Conservation (phyloP, 139 green algal genomes). For the Tetraselmis striata region DNA sequence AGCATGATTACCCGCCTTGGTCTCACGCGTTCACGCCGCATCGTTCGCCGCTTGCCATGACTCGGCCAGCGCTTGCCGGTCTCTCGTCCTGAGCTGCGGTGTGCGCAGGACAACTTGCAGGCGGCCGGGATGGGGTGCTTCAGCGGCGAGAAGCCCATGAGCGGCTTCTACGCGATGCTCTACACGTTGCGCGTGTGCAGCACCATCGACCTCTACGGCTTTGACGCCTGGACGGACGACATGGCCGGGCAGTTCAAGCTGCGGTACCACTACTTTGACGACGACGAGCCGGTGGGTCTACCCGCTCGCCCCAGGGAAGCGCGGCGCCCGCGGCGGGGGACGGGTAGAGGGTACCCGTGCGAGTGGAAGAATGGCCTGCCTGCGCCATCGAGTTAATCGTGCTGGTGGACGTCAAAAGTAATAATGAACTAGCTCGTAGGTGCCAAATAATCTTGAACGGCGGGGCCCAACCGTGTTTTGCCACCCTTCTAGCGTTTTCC, state of each 20-base stretch:
- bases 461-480: no score
- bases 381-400: no score
- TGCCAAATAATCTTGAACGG: no score
- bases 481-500: no score
- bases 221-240: constrained; percentile 19
- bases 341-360: no score
- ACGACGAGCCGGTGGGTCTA: constrained; percentile 10
- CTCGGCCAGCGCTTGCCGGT: not conserved
- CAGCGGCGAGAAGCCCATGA: constrained; percentile 22
- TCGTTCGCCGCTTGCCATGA: not conserved
- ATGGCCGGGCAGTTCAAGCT: constrained; percentile 3
- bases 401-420: no score
- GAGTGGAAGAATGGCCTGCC: no score
- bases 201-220: constrained; percentile 21
- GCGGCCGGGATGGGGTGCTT: constrained; percentile 18
- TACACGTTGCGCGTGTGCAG: constrained; percentile 6
- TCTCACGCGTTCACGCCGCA: no score
- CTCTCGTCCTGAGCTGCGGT: constrained; percentile 9
- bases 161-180: constrained; percentile 15
- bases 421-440: no score
- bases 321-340: no score
- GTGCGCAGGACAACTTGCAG: constrained; percentile 5
- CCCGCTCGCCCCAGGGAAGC: no score
- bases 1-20: no score
- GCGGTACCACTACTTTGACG: constrained; percentile 29